These are phyloP conservation scores for Phalaenopsis equestris DNA, from an alignment of 106 monocot genomes.

Conservation along the genomic window DNA sequence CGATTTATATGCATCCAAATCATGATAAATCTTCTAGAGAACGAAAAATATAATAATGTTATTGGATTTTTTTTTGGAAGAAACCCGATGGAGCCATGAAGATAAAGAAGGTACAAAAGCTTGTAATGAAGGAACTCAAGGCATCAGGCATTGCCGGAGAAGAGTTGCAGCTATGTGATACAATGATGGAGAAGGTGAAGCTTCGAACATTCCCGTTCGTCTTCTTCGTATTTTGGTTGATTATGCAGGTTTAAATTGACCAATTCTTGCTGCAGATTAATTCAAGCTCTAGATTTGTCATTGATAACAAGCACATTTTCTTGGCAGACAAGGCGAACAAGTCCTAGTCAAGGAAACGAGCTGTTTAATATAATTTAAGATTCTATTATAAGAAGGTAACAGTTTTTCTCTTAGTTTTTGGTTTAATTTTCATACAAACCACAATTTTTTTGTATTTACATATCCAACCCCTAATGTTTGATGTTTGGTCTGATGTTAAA, in stretches of 20 bases:
- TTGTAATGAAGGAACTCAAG: constrained; percentile 29
- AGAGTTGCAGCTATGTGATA: constrained; percentile 26
- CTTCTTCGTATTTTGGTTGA: not conserved
- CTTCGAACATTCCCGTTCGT: not conserved
- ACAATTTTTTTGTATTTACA: too few species aligned
- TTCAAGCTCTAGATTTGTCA: constrained; percentile 40
- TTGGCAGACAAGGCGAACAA: constrained; percentile 21
- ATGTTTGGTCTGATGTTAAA: too few species aligned
- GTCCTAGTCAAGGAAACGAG: not conserved
- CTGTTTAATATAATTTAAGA: not conserved
- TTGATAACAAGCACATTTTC: constrained; percentile 35
- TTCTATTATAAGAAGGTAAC: not conserved
- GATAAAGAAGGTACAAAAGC: constrained; percentile 54
- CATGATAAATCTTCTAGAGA: not conserved
- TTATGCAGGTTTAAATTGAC: not conserved
- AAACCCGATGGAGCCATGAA: constrained; percentile 47
- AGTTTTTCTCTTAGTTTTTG: not conserved
- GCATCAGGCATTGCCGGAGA: constrained; percentile 40
- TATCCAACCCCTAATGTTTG: too few species aligned
- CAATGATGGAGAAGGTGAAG: constrained; percentile 44
- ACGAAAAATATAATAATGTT: not conserved
- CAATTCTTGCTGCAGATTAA: constrained; percentile 32
- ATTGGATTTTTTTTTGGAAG: constrained; percentile 14
- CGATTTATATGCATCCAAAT: not conserved
- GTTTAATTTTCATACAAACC: not conserved